Base-by-base conservation (phyloP, 345 rosid genomes). In the Orychophragmus violaceus region DNA sequence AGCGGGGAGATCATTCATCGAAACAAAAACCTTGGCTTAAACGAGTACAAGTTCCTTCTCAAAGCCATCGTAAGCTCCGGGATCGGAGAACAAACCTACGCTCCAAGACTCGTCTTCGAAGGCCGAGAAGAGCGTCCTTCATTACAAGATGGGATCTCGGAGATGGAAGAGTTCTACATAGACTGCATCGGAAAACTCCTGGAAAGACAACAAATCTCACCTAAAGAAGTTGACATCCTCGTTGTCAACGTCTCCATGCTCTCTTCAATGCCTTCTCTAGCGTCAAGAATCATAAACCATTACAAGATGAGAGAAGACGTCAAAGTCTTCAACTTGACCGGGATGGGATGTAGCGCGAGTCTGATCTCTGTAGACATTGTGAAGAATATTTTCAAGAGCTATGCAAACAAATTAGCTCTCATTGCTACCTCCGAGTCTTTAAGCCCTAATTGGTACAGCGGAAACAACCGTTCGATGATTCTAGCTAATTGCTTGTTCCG, bases 311-410 rank as follows among this genome's bases (percentile, higher is more conserved):
- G 87, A 51, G 79, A 83, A 2, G 96, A 88, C 66, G 27, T 90
- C 8, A 90, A 89, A 65, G 82, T 75, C 16, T 90, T 64, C 46
- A 86, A 90, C 70, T 71, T 92, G 3, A 76, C 97, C 0, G 94
- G 96, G 5, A 89, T 92, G 96, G 98, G 97, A 0, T 92, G 98
- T 8, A 90, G 98, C 64, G 96, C 98, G 30, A 90, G 96, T 76
- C 74, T 90, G 21, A 77, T 92, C 35, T 82, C 98, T 2, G 60
- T 87, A 4, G 88, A 90, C 54, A 65, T 90, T 36, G 94, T 83
- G 35, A 87, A 79, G 8, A 84, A 74, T 74, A 24, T 85, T 10
- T 87, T 92, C 45, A 90, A 79, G 42, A 74, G 79, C 3, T 54
- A 81, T 18, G 77, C 85, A 23, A 82, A 90, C 60, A 41, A 59